Conservation (phyloP, 805 yeast species). For the Schizosaccharomyces lindneri region DNA sequence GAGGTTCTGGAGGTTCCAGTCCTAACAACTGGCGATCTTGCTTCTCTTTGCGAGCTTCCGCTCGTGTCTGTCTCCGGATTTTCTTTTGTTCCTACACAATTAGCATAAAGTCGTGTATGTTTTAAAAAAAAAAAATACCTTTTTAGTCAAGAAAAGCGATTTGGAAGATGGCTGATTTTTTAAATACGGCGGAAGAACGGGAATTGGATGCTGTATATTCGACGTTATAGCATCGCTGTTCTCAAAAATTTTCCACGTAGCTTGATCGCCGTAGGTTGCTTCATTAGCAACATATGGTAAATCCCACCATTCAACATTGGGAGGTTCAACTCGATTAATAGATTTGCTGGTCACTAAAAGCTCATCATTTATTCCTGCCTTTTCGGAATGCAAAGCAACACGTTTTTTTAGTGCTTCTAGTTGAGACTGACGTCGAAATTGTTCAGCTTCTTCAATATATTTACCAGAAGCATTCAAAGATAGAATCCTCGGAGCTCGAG, state of each 20-base stretch:
- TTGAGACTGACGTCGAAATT: slow-evolving; percentile 19
- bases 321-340: slow-evolving; percentile 21
- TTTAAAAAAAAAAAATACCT: neutral
- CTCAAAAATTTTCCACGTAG: slow-evolving; percentile 11
- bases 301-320: slow-evolving; percentile 81
- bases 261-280: slow-evolving; percentile 13
- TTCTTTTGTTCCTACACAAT: slow-evolving; percentile 21
- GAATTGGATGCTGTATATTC: slow-evolving; percentile 68
- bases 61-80: slow-evolving; percentile 44
- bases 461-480: slow-evolving; percentile 40
- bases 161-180: neutral
- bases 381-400: slow-evolving; percentile 14
- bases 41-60: slow-evolving; percentile 34
- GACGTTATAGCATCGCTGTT: slow-evolving; percentile 29
- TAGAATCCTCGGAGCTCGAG: slow-evolving; percentile 15
- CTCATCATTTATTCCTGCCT: slow-evolving; percentile 28
- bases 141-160: neutral
- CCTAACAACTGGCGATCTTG: slow-evolving; percentile 66
- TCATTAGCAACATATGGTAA: slow-evolving; percentile 22
- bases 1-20: slow-evolving; percentile 64
- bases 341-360: slow-evolving; percentile 24
- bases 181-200: slow-evolving; percentile 30
- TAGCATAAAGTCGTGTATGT: neutral
- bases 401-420: slow-evolving; percentile 15
- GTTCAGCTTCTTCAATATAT: slow-evolving; percentile 28